These are phyloP conservation scores for Stagonosporopsis chrysanthemi DNA, from an alignment of 2,329 filamentous ascomycete genomes.

Conservation along the genomic window DNA sequence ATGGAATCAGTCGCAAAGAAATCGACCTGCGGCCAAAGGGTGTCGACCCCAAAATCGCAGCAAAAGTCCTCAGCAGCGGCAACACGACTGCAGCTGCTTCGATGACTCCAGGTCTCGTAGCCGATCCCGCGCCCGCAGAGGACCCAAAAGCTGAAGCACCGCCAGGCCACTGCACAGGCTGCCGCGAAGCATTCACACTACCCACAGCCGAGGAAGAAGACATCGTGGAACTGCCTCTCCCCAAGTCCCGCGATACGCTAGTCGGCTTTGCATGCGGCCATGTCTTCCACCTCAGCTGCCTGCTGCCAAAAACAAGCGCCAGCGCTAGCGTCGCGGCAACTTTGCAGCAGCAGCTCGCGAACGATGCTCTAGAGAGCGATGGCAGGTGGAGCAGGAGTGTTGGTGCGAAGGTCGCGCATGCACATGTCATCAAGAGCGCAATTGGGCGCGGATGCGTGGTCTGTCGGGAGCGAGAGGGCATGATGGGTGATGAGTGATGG, in stretches of 20 bases:
- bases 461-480: constrained; percentile 37
- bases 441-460: constrained; percentile 57
- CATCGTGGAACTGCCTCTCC: constrained; percentile 33
- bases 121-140: constrained; percentile 34
- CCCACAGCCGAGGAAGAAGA: constrained; percentile 43
- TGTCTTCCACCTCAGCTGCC: constrained; percentile 78
- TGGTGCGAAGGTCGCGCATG: constrained; percentile 60
- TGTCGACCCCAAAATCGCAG: constrained; percentile 37
- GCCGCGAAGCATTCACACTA: constrained; percentile 41
- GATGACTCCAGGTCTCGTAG: constrained; percentile 25
- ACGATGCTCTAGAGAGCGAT: constrained; percentile 53
- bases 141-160: constrained; percentile 35
- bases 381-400: constrained; percentile 68
- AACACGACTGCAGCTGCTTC: constrained; percentile 32
- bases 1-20: constrained; percentile 25
- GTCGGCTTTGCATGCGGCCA: constrained; percentile 84
- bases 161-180: constrained; percentile 47
- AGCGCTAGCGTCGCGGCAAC: constrained; percentile 53
- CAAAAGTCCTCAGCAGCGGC: constrained; percentile 32
- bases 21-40: constrained; percentile 40
- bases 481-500: constrained; percentile 10
- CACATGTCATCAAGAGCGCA: constrained; percentile 90
- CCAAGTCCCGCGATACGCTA: constrained; percentile 65
- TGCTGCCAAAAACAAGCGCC: constrained; percentile 60
- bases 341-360: constrained; percentile 52